phyloP scores from a whole-genome alignment of 352 stramenopile genomes.

The Nothophytophthora sp. region DNA sequence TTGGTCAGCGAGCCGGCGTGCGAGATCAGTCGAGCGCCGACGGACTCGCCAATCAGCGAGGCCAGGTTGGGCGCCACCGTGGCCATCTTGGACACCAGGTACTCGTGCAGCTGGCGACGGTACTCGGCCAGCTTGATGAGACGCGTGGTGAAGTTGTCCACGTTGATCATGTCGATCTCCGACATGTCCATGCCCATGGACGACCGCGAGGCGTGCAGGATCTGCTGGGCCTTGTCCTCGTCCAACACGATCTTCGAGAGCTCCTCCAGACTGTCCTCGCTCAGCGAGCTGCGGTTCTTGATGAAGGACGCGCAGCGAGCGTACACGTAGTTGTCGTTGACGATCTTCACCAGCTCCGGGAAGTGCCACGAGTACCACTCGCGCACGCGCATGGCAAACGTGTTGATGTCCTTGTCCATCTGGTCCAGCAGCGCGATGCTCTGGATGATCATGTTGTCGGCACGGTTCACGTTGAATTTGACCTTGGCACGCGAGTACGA shows the following conservation, averaged over 20 bases:
- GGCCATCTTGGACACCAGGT: constrained; percentile 97
- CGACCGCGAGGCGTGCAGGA: constrained; percentile 93
- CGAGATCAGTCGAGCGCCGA: constrained; percentile 99
- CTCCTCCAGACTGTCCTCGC: constrained; percentile 79
- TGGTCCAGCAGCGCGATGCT: constrained; percentile 99
- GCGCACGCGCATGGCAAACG: constrained; percentile 99
- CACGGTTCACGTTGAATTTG: constrained; percentile 99
- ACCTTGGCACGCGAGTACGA: constrained; percentile 98
- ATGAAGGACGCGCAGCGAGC: constrained; percentile 97
- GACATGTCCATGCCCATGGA: constrained; percentile 99
- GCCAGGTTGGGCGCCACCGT: constrained; percentile 99
- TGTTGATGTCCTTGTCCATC: constrained; percentile 99
- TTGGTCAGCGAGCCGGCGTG: constrained; percentile 99
- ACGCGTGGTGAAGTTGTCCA: constrained; percentile 98
- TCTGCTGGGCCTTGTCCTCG: constrained; percentile 95
- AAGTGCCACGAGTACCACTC: constrained; percentile 99
- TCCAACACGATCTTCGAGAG: constrained; percentile 96
- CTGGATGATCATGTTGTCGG: constrained; percentile 99
- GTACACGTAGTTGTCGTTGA: constrained; percentile 99
- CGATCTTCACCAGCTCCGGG: constrained; percentile 99
- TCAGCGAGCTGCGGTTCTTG: constrained; percentile 90
- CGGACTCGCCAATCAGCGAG: constrained; percentile 98
- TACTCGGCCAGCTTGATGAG: constrained; percentile 99
- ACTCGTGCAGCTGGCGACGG: constrained; percentile 94
- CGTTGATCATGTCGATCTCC: constrained; percentile 99